Percentiles rank a stretch among this genome's conserved stretches.
Evolutionary conservation across 1,284 basidiomycete genomes (phyloP).

Genomic region (Uromyces viciae-fabae): DNA sequence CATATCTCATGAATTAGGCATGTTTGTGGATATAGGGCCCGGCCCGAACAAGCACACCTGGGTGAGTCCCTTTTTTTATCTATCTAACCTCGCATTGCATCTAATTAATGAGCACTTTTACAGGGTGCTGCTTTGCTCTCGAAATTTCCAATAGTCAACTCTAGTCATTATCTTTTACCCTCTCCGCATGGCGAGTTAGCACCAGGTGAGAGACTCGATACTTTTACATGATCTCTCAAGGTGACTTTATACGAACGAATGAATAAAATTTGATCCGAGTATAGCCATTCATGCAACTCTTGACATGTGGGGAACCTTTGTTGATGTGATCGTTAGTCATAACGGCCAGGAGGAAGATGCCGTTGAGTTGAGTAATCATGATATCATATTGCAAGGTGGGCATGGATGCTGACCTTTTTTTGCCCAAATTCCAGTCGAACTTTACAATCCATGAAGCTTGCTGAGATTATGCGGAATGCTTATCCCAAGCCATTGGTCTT

Average conservation of each 20-base stretch:
- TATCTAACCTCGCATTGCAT: neutral
- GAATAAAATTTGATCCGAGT: neutral
- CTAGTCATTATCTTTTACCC: conserved; percentile 81
- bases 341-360: conserved; percentile 68
- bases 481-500: conserved; percentile 78
- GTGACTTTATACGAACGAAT: neutral
- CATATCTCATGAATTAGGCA: conserved; percentile 73
- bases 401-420: neutral
- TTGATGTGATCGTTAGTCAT: conserved; percentile 80
- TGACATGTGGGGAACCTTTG: conserved; percentile 73
- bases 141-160: conserved; percentile 88
- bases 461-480: conserved; percentile 69
- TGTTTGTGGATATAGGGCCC: conserved; percentile 69
- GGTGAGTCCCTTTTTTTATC: conserved; percentile 52
- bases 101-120: neutral
- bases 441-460: conserved; percentile 77
- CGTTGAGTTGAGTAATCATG: conserved; percentile 38
- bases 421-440: conserved; percentile 69
- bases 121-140: conserved; percentile 71
- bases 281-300: conserved; percentile 78
- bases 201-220: conserved; percentile 56
- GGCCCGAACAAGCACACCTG: conserved; percentile 86
- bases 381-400: neutral
- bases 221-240: neutral
- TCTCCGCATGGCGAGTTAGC: conserved; percentile 83